These are phyloP conservation scores for Ustilago bromivora DNA, from an alignment of 1,284 basidiomycete genomes.

Conservation along the genomic window DNA sequence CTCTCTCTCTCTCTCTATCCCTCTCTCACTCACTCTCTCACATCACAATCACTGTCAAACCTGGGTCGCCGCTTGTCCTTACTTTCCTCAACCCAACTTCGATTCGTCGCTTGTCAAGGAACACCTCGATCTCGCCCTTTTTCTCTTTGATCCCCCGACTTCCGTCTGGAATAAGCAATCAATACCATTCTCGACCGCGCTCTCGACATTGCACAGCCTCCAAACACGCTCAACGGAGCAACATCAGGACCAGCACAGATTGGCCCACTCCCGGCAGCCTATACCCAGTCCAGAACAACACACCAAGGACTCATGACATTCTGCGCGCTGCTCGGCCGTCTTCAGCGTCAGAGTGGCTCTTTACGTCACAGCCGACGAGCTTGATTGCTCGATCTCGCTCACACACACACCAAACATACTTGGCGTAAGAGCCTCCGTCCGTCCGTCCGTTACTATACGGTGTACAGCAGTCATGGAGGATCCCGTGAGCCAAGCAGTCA, in stretches of 20 bases:
- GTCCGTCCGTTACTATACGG: not conserved
- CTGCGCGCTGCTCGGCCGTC: not conserved
- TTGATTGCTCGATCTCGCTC: not conserved
- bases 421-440: not conserved
- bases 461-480: slow-evolving; percentile 36
- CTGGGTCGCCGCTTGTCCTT: not conserved
- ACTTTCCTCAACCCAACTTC: not conserved
- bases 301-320: slow-evolving; percentile 15
- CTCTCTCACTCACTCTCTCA: not conserved
- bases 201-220: not conserved
- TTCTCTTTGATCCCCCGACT: not conserved
- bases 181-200: not conserved
- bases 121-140: no score
- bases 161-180: not conserved
- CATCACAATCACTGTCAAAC: not conserved
- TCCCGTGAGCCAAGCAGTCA: slow-evolving; percentile 23
- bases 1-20: not conserved
- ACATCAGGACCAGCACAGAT: not conserved
- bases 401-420: not conserved
- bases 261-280: not conserved
- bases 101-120: not conserved
- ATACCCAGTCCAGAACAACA: not conserved
- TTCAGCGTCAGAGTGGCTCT: slow-evolving; percentile 11
- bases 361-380: not conserved
- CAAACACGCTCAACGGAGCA: not conserved